These are phyloP conservation scores for Venturia pyrina DNA, from an alignment of 2,329 filamentous ascomycete genomes.

Conservation along the genomic window DNA sequence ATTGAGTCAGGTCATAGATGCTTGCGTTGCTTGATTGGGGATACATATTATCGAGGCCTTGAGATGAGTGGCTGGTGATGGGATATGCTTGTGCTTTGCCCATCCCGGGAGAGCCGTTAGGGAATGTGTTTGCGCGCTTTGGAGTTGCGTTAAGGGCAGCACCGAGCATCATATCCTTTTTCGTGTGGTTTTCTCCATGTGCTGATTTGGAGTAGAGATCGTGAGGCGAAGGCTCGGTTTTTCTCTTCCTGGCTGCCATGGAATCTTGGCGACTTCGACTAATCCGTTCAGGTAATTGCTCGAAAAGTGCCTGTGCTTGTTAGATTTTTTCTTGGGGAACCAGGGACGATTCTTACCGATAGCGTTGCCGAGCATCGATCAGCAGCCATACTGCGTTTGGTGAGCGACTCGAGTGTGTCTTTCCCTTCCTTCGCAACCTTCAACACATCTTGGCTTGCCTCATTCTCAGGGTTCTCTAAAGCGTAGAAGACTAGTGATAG, in stretches of 20 bases:
- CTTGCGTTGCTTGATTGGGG: neutral
- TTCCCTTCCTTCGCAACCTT: conserved; percentile 78
- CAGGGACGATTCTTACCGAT: conserved; percentile 44
- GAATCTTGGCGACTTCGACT: conserved; percentile 31
- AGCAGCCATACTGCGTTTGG: conserved; percentile 77
- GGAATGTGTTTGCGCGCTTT: conserved; percentile 5
- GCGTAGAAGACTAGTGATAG: conserved; percentile 72
- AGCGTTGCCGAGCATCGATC: conserved; percentile 74
- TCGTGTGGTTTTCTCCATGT: conserved; percentile 16
- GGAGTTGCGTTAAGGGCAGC: conserved; percentile 7
- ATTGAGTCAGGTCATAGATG: neutral
- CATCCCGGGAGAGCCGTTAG: neutral
- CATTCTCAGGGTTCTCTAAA: conserved; percentile 67
- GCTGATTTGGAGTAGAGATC: conserved; percentile 17
- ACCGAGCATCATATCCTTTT: conserved; percentile 19
- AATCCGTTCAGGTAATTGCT: conserved; percentile 66
- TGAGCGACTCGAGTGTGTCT: conserved; percentile 68
- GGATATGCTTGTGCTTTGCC: conserved; percentile 1
- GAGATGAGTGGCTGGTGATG: neutral
- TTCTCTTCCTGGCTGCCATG: conserved; percentile 26
- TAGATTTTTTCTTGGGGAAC: neutral
- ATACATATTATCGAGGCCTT: neutral
- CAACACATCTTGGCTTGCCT: conserved; percentile 67
- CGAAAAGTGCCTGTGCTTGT: conserved; percentile 59
- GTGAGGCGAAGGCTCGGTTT: conserved; percentile 28